Evolutionary conservation across 345 rosid species (phyloP).

Genomic region (Dipteronia sinensis): DNA sequence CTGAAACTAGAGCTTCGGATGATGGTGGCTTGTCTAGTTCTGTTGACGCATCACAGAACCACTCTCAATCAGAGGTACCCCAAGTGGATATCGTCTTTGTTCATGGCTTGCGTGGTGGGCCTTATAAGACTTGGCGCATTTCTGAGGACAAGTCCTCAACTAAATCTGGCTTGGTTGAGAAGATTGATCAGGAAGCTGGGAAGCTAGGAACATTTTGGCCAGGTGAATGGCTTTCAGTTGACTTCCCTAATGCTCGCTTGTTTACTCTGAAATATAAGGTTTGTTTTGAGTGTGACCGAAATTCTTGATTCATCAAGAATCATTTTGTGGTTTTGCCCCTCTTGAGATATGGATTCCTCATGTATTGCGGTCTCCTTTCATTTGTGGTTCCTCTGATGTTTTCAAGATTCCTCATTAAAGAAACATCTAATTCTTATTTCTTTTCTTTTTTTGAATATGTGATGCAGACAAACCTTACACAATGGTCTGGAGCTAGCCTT

Average conservation of each 20-base stretch:
- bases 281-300: conserved; percentile 30
- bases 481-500: conserved; percentile 94
- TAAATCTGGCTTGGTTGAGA: conserved; percentile 95
- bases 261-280: conserved; percentile 96
- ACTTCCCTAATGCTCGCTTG: conserved; percentile 84
- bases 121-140: conserved; percentile 93
- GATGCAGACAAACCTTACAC: conserved; percentile 89
- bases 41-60: conserved; percentile 31
- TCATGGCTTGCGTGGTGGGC: conserved; percentile 96
- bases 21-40: conserved; percentile 33
- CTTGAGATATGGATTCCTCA: conserved; percentile 2
- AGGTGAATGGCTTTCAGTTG: conserved; percentile 90
- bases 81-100: conserved; percentile 84
- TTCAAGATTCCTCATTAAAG: conserved; percentile 12
- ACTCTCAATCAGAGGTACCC: conserved; percentile 48
- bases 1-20: conserved; percentile 32
- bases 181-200: conserved; percentile 99
- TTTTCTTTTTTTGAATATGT: conserved; percentile 20
- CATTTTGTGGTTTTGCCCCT: background rate
- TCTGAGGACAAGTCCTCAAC: conserved; percentile 85
- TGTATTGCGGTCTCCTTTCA: conserved; percentile 5
- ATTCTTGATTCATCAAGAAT: conserved; percentile 8
- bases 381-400: conserved; percentile 6
- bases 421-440: conserved; percentile 2
- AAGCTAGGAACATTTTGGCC: conserved; percentile 98